Evolutionary conservation across 108 stramenopile species (phyloP).

Genomic region (Epithemia pelagica): DNA sequence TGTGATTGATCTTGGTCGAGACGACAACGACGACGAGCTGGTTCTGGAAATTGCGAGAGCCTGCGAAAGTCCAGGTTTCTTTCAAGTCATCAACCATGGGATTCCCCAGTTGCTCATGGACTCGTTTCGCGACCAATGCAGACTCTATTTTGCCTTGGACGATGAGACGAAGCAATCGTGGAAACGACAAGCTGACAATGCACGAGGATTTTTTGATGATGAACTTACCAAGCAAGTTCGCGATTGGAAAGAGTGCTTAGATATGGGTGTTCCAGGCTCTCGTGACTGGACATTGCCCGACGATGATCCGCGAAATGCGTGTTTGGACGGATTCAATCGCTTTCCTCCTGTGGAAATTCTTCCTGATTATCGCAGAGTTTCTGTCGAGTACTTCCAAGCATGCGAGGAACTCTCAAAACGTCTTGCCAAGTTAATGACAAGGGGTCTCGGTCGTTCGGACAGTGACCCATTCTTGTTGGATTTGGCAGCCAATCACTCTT

Average conservation of each 20-base stretch:
- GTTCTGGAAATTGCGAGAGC: conserved; percentile 47
- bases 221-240: conserved; percentile 85
- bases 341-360: conserved; percentile 55
- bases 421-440: conserved; percentile 54
- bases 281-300: conserved; percentile 48
- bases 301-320: conserved; percentile 47
- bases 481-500: conserved; percentile 58
- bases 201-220: conserved; percentile 90
- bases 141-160: conserved; percentile 63
- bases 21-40: conserved; percentile 24
- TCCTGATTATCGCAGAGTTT: conserved; percentile 49
- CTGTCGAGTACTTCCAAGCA: conserved; percentile 64
- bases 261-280: conserved; percentile 77
- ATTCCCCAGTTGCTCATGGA: conserved; percentile 49
- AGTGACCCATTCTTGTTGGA: conserved; percentile 27
- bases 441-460: conserved; percentile 38
- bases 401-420: conserved; percentile 53
- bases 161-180: conserved; percentile 31
- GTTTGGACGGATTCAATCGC: conserved; percentile 85
- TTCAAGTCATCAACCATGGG: conserved; percentile 79
- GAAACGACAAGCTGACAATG: conserved; percentile 70
- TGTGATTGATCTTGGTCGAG: conserved; percentile 34
- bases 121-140: conserved; percentile 43
- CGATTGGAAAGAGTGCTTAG: conserved; percentile 88
- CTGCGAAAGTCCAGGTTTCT: conserved; percentile 82